Evolutionary conservation across 768 basidiomycete genomes (phyloP), one percentile per base, ranked within the genome.

Genomic region (Suillus alpinus): DNA sequence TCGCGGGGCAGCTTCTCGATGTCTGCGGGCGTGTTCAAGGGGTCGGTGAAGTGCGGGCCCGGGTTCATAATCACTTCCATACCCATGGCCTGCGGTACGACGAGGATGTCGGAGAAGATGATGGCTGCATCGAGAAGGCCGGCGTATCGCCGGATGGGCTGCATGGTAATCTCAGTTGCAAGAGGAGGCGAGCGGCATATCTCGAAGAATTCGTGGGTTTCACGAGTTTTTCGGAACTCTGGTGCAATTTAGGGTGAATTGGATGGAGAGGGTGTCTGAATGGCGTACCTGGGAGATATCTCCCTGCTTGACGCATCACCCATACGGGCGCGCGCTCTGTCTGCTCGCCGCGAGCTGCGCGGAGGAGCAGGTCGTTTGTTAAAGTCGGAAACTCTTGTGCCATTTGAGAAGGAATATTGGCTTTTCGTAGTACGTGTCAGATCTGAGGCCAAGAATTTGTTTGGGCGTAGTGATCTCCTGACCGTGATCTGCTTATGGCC

Each of bases 91-190:
- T 98, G 95, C 0, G 97, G 97, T 59, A 99, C 81, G 73, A 99
- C 95, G 64, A 99, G 89, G 76, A 98, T 99, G 73, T 98, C 97
- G 67, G 88, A 92, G 80, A 99, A 99, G 75, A 98, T 98, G 78
- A 98, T 98, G 59, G 94, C 85, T 10, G 96, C 96, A 75, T 98
- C 97, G 68, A 99, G 75, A 39, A 95, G 83, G 49, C 88, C 92
- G 2, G 85, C 72, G 76, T 91, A 98, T 49, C 94, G 87, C 55
- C 88, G 85, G 68, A 98, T 93, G 56, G 97, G 97, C 73, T 98
- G 97, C 20, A 98, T 75, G 14, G 97, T 98, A 68, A 99, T 80
- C 70, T 94, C 86, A 43, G 83, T 88, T 23, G 96, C 95, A 58
- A 98, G 84, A 12, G 80, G 81, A n/a, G 97, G 96, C 0, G 92